Evolutionary conservation across 805 yeast genomes (phyloP).

Genomic region (Cyberlindnera maritima): DNA sequence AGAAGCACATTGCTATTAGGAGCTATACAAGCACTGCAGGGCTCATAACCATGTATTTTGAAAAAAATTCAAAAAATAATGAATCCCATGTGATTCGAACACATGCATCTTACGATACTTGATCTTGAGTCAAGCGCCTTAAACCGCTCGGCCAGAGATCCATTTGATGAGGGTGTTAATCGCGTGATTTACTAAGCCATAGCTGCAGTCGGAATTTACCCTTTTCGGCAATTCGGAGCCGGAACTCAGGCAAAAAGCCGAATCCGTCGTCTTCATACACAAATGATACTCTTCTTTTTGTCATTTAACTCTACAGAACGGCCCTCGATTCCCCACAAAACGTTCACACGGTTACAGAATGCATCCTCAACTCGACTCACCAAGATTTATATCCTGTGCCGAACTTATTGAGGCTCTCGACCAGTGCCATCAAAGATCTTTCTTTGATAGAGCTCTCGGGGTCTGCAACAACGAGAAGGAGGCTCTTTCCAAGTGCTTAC

Average conservation of each 20-base stretch:
- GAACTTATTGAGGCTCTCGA: slow-evolving; percentile 84
- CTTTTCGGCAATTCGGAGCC: not conserved
- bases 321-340: not conserved
- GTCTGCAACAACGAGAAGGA: slow-evolving; percentile 82
- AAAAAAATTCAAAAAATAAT: slow-evolving; percentile 13
- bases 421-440: slow-evolving; percentile 76
- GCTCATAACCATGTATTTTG: no score
- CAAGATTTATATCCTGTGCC: slow-evolving; percentile 59
- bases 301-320: no score
- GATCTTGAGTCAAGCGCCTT: slow-evolving; percentile 27
- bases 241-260: no score
- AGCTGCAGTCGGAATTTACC: not conserved
- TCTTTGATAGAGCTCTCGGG: slow-evolving; percentile 71
- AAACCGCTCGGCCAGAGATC: slow-evolving; percentile 27
- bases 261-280: no score
- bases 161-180: slow-evolving; percentile 3
- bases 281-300: no score
- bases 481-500: slow-evolving; percentile 75
- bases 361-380: slow-evolving; percentile 55
- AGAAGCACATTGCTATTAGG: no score
- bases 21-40: no score
- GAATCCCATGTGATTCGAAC: slow-evolving; percentile 26
- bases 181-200: not conserved
- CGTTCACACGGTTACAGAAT: no score
- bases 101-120: slow-evolving; percentile 25